These are phyloP conservation scores for Dovyalis caffra DNA, from an alignment of 345 rosid species.

Conservation along the genomic window DNA sequence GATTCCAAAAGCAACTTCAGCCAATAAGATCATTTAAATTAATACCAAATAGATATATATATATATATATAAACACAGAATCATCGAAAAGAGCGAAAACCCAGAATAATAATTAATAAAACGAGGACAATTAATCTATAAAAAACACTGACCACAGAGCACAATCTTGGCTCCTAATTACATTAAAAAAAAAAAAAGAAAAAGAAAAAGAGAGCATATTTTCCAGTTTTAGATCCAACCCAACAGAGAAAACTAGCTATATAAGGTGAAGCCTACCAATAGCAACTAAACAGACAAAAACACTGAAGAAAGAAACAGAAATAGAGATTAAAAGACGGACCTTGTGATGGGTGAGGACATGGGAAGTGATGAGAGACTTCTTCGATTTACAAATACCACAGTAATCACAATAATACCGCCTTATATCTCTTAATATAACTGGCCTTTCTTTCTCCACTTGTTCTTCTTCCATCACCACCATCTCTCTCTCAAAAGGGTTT, in stretches of 20 bases:
- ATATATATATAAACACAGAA: background rate
- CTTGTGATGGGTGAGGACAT: conserved; percentile 56
- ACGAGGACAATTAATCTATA: background rate
- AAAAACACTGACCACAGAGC: background rate
- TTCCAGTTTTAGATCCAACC: too few species aligned
- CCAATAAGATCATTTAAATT: background rate
- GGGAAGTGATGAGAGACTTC: conserved; percentile 65
- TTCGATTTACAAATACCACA: conserved; percentile 90
- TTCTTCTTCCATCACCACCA: background rate
- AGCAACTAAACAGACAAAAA: background rate
- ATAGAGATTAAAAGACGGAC: conserved; percentile 10
- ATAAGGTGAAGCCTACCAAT: background rate
- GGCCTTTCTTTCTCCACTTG: background rate
- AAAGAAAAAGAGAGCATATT: too few species aligned
- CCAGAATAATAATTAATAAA: background rate
- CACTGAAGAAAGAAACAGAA: background rate
- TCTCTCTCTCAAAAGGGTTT: background rate
- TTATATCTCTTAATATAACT: conserved; percentile 43
- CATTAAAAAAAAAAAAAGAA: background rate
- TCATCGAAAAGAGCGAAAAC: background rate
- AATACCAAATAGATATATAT: too few species aligned
- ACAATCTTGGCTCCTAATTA: background rate
- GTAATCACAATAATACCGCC: conserved; percentile 70
- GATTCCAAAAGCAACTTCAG: background rate
- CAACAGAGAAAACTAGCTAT: background rate